Conservation (phyloP, 2,329 filamentous ascomycete genomes). For the Neonectria faginata region DNA sequence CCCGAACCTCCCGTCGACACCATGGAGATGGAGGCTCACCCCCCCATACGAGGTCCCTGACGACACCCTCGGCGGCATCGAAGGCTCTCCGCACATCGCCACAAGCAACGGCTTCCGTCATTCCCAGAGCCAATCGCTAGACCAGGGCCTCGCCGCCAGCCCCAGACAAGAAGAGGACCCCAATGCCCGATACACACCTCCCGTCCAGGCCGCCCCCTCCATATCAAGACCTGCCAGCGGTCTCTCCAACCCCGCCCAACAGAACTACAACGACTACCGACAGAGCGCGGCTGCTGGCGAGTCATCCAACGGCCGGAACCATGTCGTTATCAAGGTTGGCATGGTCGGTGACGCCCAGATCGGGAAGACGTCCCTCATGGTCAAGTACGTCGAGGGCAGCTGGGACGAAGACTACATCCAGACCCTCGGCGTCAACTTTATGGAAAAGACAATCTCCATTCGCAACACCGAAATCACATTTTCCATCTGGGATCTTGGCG, state of each 20-base stretch:
- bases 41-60: conserved; percentile 56
- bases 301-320: conserved; percentile 66
- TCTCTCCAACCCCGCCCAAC: conserved; percentile 59
- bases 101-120: conserved; percentile 55
- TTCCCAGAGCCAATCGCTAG: conserved; percentile 62
- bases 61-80: conserved; percentile 63
- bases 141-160: conserved; percentile 58
- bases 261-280: conserved; percentile 59
- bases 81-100: conserved; percentile 58
- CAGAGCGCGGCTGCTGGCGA: conserved; percentile 54
- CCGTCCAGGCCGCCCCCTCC: conserved; percentile 56
- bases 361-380: conserved; percentile 98
- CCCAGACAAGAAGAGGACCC: conserved; percentile 59
- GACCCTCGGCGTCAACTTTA: conserved; percentile 98
- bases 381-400: conserved; percentile 99
- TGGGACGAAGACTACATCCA: conserved; percentile 99
- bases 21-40: conserved; percentile 58
- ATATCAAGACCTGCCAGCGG: conserved; percentile 68
- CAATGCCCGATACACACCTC: conserved; percentile 59
- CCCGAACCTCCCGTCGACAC: conserved; percentile 57
- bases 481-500: conserved; percentile 98
- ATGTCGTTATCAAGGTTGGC: conserved; percentile 98
- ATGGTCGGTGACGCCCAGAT: conserved; percentile 99
- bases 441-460: conserved; percentile 99
- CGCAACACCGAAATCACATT: conserved; percentile 99